Evolutionary conservation across 768 basidiomycete genomes (phyloP), one percentile per base, ranked within the genome.

Genomic region (Lactarius evosmus): DNA sequence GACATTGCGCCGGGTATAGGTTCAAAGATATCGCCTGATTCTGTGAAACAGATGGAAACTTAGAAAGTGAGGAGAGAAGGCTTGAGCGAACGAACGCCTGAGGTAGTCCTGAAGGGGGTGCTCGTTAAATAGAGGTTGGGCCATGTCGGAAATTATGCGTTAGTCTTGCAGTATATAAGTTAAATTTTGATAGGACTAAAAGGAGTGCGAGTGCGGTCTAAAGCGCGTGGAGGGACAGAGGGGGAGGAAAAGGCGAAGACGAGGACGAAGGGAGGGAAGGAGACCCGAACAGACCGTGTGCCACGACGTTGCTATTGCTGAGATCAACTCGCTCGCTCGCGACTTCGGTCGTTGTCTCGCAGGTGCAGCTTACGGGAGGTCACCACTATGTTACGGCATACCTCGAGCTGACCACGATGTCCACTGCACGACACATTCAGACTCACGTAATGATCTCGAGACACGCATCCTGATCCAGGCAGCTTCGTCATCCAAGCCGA

Each of bases 21-120:
- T 17, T 69, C 62, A 22, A 67, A 56, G 36, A 41, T 56, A 29
- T 69, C 68, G 46, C 68, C 68, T 30, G 68, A 61, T 65, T 67
- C 68, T 69, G 56, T 44, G 58, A 40, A 46, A 32, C 12, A 8
- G 9, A 33, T 29, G 22, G 25, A 1, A 30, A n/a, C 16, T 36
- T 44, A 56, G 44, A 29, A 41, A 9, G 55, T 19, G n/a, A 2
- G 5, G 54, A 29, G 12, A 17, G 16, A 22, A 29, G 27, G 40
- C 0, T 25, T 22, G 36, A 25, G 46, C 22, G 55, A 19, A 62
- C 68, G 22, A 44, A 69, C 68, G 68, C 22, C 56, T 56, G 33
- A 69, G 68, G 46, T 69, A 69, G 34, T 58, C 59, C 36, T 56
- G 62, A 11, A 69, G 66, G 1, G 68, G 68, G 41, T 69, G 68